These are phyloP conservation scores for Calonectria montana DNA, from an alignment of 2,329 filamentous ascomycete genomes.

Conservation along the genomic window DNA sequence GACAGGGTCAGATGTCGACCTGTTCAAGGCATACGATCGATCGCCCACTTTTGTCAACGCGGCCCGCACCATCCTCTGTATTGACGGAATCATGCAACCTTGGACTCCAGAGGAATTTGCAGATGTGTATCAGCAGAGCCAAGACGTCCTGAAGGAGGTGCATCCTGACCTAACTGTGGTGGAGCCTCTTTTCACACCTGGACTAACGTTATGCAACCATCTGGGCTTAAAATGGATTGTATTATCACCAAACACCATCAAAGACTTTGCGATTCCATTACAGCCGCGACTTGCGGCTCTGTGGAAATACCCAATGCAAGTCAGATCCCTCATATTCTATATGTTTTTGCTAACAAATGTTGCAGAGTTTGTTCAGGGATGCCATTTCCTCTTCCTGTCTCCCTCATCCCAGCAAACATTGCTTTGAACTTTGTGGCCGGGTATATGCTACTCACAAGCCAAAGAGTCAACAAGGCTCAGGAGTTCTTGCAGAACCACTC, in stretches of 20 bases:
- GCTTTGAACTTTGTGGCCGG: background rate
- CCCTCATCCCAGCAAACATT: background rate
- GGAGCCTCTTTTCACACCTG: conserved; percentile 12
- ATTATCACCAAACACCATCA: conserved; percentile 16
- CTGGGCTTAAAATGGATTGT: conserved; percentile 2
- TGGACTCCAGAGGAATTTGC: conserved; percentile 9
- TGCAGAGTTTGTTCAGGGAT: conserved; percentile 7
- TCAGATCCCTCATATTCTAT: background rate
- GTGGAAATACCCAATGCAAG: conserved; percentile 15
- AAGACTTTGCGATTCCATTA: conserved; percentile 10
- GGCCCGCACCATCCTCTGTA: background rate
- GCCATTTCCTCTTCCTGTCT: background rate
- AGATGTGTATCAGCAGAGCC: background rate
- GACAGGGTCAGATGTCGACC: background rate
- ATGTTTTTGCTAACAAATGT: background rate
- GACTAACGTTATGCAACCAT: conserved; percentile 9
- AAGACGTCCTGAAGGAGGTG: background rate
- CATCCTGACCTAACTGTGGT: conserved; percentile 5
- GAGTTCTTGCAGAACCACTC: background rate
- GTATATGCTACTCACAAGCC: conserved; percentile 3
- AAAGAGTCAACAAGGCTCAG: background rate
- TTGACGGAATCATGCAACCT: conserved; percentile 8
- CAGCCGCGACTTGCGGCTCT: conserved; percentile 1
- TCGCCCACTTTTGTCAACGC: background rate
- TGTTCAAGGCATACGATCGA: conserved; percentile 10